phyloP scores from a whole-genome alignment of 1,139 yeast species.

The Casaregolazyma lundiana region DNA sequence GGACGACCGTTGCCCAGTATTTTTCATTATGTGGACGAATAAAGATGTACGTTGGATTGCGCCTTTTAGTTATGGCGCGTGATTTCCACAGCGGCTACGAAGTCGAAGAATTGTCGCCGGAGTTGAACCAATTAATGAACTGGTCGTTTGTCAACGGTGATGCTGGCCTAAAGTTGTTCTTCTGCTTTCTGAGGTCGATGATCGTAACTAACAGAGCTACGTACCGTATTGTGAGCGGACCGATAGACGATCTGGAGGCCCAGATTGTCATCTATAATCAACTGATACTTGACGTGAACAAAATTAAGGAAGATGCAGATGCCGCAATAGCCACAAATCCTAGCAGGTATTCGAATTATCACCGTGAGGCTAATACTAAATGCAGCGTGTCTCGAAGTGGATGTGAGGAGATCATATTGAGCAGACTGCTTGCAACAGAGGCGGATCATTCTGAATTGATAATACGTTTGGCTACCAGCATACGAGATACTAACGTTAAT shows the following conservation, averaged over 20 bases:
- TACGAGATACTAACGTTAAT: constrained; percentile 5
- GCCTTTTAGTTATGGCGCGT: not conserved
- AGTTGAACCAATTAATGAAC: not conserved
- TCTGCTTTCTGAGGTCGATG: not conserved
- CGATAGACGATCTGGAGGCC: not conserved
- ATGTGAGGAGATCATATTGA: constrained; percentile 8
- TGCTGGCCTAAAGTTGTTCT: not conserved
- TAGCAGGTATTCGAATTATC: constrained; percentile 23
- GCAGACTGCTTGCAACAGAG: constrained; percentile 9
- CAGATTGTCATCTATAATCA: not conserved
- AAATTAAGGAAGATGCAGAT: not conserved
- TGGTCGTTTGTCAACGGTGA: not conserved
- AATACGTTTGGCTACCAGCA: constrained; percentile 4
- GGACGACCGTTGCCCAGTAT: not conserved
- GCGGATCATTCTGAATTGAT: constrained; percentile 1
- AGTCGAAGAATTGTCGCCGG: not conserved
- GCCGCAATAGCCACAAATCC: not conserved
- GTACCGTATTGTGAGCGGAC: not conserved
- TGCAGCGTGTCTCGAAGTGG: constrained; percentile 37
- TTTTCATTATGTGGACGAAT: not conserved
- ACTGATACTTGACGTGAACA: not conserved
- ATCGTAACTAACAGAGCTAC: not conserved
- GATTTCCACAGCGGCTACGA: constrained; percentile 1
- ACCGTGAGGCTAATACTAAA: constrained; percentile 42
- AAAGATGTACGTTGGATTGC: not conserved